Evolutionary conservation across 768 basidiomycete species (phyloP).

Genomic region (Hygrophorus pudorinus): DNA sequence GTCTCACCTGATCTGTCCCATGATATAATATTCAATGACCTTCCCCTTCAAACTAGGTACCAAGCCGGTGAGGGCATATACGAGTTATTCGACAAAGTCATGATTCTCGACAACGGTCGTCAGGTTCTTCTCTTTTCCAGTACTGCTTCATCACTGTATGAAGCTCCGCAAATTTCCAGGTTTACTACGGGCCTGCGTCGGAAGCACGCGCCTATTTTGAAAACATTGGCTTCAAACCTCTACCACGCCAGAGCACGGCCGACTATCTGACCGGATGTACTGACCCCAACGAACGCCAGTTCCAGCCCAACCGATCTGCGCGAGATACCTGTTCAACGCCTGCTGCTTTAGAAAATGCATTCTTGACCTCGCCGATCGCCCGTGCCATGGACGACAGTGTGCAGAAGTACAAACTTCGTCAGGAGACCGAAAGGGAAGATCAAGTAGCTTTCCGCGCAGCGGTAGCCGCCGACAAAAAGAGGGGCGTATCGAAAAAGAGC

Average conservation of each 20-base stretch:
- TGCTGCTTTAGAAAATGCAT: slow-evolving; percentile 56
- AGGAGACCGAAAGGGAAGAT: slow-evolving; percentile 54
- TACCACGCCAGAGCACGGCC: slow-evolving; percentile 76
- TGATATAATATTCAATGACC: not conserved
- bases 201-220: slow-evolving; percentile 78
- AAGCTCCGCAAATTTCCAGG: slow-evolving; percentile 27
- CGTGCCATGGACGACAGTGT: slow-evolving; percentile 33
- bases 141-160: too few relatives aligned
- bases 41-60: slow-evolving; percentile 31
- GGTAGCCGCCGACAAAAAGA: slow-evolving; percentile 68
- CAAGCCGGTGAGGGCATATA: slow-evolving; percentile 79
- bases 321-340: slow-evolving; percentile 59
- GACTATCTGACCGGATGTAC: slow-evolving; percentile 83
- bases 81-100: slow-evolving; percentile 77
- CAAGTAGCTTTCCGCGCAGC: slow-evolving; percentile 72
- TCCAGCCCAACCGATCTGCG: slow-evolving; percentile 50
- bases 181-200: slow-evolving; percentile 67
- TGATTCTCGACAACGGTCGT: slow-evolving; percentile 72
- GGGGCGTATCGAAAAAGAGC: slow-evolving; percentile 65
- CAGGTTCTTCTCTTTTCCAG: too few relatives aligned
- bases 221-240: slow-evolving; percentile 56
- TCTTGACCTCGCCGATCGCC: slow-evolving; percentile 36
- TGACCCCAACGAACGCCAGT: slow-evolving; percentile 78
- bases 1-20: slow-evolving; percentile 14
- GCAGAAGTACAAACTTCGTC: slow-evolving; percentile 42